Conservation (phyloP, 352 stramenopile species). For the Phytophthora litchii region DNA sequence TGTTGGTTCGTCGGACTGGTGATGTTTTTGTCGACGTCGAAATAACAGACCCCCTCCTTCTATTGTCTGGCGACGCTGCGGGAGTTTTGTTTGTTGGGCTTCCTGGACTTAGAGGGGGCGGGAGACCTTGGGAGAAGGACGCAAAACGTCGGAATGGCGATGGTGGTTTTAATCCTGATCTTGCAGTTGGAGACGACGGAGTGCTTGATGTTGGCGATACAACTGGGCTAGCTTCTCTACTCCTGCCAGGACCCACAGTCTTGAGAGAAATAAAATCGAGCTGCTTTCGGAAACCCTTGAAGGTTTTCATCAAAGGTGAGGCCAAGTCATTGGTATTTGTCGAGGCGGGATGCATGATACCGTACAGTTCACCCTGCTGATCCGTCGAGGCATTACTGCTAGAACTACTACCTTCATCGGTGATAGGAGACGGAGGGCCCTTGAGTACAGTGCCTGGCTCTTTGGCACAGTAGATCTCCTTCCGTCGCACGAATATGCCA, state of each 20-base stretch:
- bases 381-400: slow-evolving; percentile 33
- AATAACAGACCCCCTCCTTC: slow-evolving; percentile 13
- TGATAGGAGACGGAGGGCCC: slow-evolving; percentile 51
- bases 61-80: slow-evolving; percentile 1
- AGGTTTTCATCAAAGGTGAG: slow-evolving; percentile 53
- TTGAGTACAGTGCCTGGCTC: slow-evolving; percentile 44
- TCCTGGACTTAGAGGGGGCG: neutral
- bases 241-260: slow-evolving; percentile 27
- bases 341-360: slow-evolving; percentile 3
- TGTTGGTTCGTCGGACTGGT: slow-evolving; percentile 24
- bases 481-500: slow-evolving; percentile 68
- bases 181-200: slow-evolving; percentile 22
- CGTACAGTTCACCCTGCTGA: slow-evolving; percentile 14
- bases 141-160: slow-evolving; percentile 34
- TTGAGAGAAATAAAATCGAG: slow-evolving; percentile 41
- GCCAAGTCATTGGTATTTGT: slow-evolving; percentile 8
- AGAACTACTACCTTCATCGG: slow-evolving; percentile 47
- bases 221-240: slow-evolving; percentile 19
- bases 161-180: slow-evolving; percentile 23
- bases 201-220: slow-evolving; percentile 22
- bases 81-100: slow-evolving; percentile 18
- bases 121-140: slow-evolving; percentile 30
- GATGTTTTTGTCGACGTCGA: slow-evolving; percentile 22
- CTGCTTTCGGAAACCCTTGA: slow-evolving; percentile 68
- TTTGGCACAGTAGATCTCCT: slow-evolving; percentile 65